Evolutionary conservation across 202 grass and related monocot species (phyloP).

Genomic region (Carex sylvatica): DNA sequence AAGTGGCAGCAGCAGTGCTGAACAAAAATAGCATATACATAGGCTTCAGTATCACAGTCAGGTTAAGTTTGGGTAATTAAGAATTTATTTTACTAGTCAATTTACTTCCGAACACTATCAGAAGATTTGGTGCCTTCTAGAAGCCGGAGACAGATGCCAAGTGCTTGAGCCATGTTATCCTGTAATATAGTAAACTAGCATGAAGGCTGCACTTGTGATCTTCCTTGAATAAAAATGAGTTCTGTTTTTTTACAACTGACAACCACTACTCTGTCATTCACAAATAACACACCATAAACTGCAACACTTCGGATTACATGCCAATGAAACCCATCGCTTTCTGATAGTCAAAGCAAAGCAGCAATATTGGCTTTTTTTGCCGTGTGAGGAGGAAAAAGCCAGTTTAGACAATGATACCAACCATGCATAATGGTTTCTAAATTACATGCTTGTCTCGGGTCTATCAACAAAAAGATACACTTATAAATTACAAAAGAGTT

Average conservation of each 20-base stretch:
- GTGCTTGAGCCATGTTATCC: conserved; percentile 89
- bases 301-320: background rate
- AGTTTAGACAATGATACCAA: conserved; percentile 15
- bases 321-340: background rate
- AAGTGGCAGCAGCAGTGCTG: conserved; percentile 98
- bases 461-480: background rate
- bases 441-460: background rate
- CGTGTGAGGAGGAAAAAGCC: background rate
- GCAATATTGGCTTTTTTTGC: background rate
- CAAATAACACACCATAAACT: background rate
- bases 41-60: conserved; percentile 24
- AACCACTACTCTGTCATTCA: background rate
- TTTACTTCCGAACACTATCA: conserved; percentile 95
- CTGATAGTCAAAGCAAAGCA: background rate
- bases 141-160: conserved; percentile 88
- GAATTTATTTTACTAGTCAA: conserved; percentile 22
- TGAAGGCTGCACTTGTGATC: background rate
- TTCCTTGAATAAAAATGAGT: background rate
- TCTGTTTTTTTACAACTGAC: background rate
- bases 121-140: conserved; percentile 87
- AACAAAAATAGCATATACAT: conserved; percentile 28
- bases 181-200: conserved; percentile 44
- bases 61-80: conserved; percentile 18
- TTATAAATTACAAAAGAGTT: background rate
- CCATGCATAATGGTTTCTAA: conserved; percentile 9